Evolutionary conservation across 23 red algal species (phyloP), one percentile per base, ranked within the genome.

Genomic region (Porphyridium purpureum): DNA sequence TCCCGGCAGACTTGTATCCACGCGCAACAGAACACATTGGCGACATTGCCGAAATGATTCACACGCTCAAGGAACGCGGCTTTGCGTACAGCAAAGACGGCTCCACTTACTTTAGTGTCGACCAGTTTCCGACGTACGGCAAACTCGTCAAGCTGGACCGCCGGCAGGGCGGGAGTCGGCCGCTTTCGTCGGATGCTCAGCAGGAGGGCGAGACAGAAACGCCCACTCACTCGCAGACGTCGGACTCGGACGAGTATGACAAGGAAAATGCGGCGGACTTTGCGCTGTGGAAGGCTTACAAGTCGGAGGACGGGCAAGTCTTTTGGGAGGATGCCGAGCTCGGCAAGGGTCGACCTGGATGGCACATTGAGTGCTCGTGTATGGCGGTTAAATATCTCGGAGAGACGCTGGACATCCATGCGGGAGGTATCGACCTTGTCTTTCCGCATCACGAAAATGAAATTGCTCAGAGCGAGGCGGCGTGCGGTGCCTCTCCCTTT

Each of bases 361-460:
- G 90, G 90, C 90, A 98, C 57, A 75, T 85, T 25, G 90, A 98
- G 44, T 98, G 90, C 62, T 64, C 90, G 35, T 83, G 77, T 23
- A 98, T 98, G 90, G 90, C 90, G 14, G 69, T 98, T 51, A 53
- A 85, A 11, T 98, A 98, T 50, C 75, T 98, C 2, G 90, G 90
- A 1, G 7, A 35, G 19, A 55, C 66, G 31, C 34, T 98, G 20
- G 90, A 98, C 55, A 98, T 98, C 55, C 90, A 98, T 56, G 90
- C 58, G 23, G 90, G 90, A 5, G 90, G 90, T 24, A 48, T 80
- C 7, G 90, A 98, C 47, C 72, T 98, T 0, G 81, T 98, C 1
- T 98, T 98, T 44, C 90, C 90, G 8, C 90, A 98, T 47, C 90
- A 98, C 47, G 90, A 98, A 28, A 98, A 98, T 56, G 90, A 98